Conservation (phyloP, 1,139 yeast species). For the Arxiozyma heterogenica region DNA sequence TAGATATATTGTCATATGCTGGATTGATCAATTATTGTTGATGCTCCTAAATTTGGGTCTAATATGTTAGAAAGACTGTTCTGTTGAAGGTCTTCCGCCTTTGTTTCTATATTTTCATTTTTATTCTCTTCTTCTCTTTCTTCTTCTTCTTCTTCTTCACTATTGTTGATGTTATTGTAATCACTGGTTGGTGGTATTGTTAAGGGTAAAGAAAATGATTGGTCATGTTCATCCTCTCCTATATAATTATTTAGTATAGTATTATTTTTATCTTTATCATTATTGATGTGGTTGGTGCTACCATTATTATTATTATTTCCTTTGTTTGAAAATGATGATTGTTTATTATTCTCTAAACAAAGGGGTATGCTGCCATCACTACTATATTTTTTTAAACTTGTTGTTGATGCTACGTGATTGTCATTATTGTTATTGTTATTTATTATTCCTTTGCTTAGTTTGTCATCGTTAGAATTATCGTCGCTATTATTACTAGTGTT, state of each 20-base stretch:
- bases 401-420: background rate
- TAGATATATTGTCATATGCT: background rate
- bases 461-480: no score
- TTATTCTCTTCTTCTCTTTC: background rate
- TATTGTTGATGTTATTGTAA: background rate
- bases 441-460: background rate
- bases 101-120: background rate
- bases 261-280: no score
- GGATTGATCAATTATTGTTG: constrained; percentile 2
- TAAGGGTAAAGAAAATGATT: constrained; percentile 17
- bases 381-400: background rate
- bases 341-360: background rate
- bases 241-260: no score
- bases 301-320: no score
- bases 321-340: background rate
- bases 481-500: background rate
- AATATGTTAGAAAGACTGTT: no score
- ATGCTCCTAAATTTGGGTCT: background rate
- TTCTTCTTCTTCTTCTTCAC: no score
- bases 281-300: background rate
- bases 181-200: constrained; percentile 4
- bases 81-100: background rate
- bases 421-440: background rate
- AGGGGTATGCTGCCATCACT: background rate
- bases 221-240: constrained; percentile 9